Evolutionary conservation across 768 basidiomycete genomes (phyloP), one percentile per base, ranked within the genome.

Genomic region (Crassisporium funariophilum): DNA sequence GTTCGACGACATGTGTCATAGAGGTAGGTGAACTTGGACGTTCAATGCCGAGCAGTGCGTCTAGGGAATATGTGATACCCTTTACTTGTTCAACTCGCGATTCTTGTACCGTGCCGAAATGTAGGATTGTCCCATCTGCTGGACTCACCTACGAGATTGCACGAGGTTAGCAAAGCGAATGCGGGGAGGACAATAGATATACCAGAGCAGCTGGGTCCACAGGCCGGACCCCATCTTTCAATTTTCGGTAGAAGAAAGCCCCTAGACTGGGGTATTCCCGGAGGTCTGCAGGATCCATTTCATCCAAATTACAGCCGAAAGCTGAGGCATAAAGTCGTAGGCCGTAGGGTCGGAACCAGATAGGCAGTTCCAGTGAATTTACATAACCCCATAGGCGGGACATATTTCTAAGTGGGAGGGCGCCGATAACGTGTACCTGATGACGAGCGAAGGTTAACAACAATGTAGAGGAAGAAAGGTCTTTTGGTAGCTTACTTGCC

Each of bases 301-400:
- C 97, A 49, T 91, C 83, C 49, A 99, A 76, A 73, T 98, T 87
- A 73, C 94, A 97, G 19, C 91, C 92, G 59, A 99, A 99, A n/a
- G 83, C 75, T 57, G 72, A 81, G 13, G 92, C 81, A 62, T 98
- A 99, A 38, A 95, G 59, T 47, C 82, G 81, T 72, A 94, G 83
- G 27, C 95, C 91, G 61, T 83, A 82, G 3, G 94, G 94, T n/a
- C 97, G 79, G 68, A 93, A 79, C 95, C 94, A 99, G 50, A 95
- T 76, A 22, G 97, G 97, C 4, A 99, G 81, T 57, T 93, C 88
- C 52, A 95, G 77, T 1, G 88, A 89, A 72, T 98, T 99, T 51
- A 98, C 59, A 66, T 94, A 95, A 5, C 97, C 97, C 94, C 95
- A 98, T 4, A 98, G 68, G 1, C 95, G 86, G n/a, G 95, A 98